phyloP scores from a whole-genome alignment of 2,329 filamentous ascomycete genomes.

The Botryotinia calthae region DNA sequence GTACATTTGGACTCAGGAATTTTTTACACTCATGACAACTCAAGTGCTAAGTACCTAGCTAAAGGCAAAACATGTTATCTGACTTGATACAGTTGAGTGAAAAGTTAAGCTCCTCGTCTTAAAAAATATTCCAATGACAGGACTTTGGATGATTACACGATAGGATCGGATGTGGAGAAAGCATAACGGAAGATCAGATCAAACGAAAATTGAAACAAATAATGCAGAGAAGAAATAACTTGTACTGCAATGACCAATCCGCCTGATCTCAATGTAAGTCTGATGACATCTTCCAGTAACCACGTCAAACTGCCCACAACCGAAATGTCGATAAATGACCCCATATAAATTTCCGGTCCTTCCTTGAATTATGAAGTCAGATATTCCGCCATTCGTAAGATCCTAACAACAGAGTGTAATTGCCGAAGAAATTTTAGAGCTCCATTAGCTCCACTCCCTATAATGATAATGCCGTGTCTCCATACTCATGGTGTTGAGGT shows the following conservation, averaged over 20 bases:
- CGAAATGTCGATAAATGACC: background rate
- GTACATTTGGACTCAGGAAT: background rate
- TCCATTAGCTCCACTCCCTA: background rate
- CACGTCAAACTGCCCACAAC: too few species aligned
- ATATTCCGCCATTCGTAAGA: background rate
- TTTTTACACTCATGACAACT: background rate
- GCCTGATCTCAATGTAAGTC: background rate
- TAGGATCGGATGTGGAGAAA: background rate
- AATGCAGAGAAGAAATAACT: background rate
- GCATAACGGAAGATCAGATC: background rate
- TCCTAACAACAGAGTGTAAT: background rate
- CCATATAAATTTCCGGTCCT: background rate
- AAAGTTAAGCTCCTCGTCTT: background rate
- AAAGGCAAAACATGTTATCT: background rate
- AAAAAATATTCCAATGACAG: background rate
- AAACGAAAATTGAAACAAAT: background rate
- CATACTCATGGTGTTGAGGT: background rate
- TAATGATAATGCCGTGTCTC: background rate
- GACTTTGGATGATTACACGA: background rate
- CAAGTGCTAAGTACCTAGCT: background rate
- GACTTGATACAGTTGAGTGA: background rate
- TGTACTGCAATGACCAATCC: background rate
- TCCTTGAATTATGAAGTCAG: background rate
- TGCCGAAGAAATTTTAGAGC: background rate
- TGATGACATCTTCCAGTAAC: background rate